Evolutionary conservation across 805 yeast species (phyloP).

Genomic region (Cyberlindnera galapagoensis): DNA sequence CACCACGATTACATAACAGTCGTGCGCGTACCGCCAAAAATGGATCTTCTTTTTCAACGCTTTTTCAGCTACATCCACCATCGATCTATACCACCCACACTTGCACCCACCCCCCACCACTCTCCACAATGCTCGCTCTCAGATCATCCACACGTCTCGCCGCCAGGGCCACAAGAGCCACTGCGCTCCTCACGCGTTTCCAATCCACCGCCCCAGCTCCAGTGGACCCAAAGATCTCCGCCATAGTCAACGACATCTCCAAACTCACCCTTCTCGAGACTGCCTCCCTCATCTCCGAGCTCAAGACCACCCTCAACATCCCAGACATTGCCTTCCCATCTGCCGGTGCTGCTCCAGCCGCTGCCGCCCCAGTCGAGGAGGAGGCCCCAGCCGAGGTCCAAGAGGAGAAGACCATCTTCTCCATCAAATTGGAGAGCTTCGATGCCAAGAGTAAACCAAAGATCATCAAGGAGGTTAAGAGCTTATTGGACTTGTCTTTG

Average conservation of each 20-base stretch:
- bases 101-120: not conserved
- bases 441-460: conserved; percentile 95
- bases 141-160: conserved; percentile 17
- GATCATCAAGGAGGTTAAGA: conserved; percentile 95
- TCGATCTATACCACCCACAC: not conserved
- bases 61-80: conserved; percentile 5
- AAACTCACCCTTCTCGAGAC: conserved; percentile 90
- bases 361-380: conserved; percentile 65
- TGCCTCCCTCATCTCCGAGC: conserved; percentile 73
- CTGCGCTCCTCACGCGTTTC: conserved; percentile 23
- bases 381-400: conserved; percentile 69
- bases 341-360: conserved; percentile 52
- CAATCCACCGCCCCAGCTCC: conserved; percentile 37
- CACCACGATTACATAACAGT: no score
- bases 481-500: conserved; percentile 81
- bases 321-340: conserved; percentile 89
- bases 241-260: conserved; percentile 87
- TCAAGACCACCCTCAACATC: conserved; percentile 78
- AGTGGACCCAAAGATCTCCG: conserved; percentile 81
- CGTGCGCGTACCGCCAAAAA: no score
- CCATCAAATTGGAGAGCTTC: conserved; percentile 85
- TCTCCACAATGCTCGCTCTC: conserved; percentile 13
- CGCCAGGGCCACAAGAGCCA: conserved; percentile 16
- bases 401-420: conserved; percentile 90
- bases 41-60: conserved; percentile 8